These are phyloP conservation scores for Plantago ovata DNA, from an alignment of 257 asterid species.

Conservation along the genomic window DNA sequence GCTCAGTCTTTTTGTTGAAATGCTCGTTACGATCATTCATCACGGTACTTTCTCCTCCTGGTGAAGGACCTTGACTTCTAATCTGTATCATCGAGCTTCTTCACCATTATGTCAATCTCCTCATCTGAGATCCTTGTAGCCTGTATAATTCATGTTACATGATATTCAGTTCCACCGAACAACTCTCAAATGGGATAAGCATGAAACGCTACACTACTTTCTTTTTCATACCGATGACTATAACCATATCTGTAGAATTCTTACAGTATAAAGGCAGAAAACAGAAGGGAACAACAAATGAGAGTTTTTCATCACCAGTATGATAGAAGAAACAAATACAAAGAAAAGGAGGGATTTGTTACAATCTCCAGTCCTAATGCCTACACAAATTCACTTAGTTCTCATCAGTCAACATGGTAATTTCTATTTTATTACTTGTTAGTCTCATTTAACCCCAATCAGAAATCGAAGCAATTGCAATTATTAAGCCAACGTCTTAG, in stretches of 20 bases:
- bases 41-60: conserved; percentile 90
- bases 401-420: no score
- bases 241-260: conserved; percentile 93
- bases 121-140: conserved; percentile 68
- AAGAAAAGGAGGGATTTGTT: no score
- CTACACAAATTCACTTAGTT: no score
- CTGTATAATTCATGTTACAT: conserved; percentile 32
- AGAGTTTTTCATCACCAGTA: no score
- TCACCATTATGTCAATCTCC: conserved; percentile 80
- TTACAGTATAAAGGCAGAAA: no score
- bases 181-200: background rate
- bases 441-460: no score
- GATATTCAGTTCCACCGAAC: conserved; percentile 5
- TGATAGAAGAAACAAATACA: no score
- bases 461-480: no score
- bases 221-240: conserved; percentile 96
- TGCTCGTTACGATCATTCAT: conserved; percentile 90
- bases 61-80: conserved; percentile 79
- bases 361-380: no score
- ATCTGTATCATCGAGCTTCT: conserved; percentile 82
- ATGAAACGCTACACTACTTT: conserved; percentile 23
- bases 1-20: conserved; percentile 92
- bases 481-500: no score
- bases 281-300: no score
- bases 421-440: no score